Evolutionary conservation across 2,329 filamentous ascomycete species (phyloP).

Genomic region (Gyromitra esculenta): DNA sequence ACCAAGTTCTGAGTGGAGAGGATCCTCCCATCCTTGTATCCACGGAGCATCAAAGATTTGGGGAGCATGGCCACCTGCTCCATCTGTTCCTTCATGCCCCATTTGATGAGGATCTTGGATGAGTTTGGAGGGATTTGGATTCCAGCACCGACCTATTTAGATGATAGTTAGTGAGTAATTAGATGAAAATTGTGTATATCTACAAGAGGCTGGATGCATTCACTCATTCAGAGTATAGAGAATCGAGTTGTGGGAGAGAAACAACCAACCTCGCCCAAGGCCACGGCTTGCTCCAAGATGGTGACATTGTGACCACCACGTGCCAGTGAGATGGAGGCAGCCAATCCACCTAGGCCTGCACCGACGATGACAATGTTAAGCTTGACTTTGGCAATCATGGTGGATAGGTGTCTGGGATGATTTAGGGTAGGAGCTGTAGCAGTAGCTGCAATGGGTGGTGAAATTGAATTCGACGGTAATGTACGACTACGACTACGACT

Average conservation of each 20-base stretch:
- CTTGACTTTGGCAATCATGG: constrained; percentile 29
- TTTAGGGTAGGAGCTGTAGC: not conserved
- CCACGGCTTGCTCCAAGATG: constrained; percentile 48
- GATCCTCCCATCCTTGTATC: constrained; percentile 59
- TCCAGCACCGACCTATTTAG: constrained; percentile 64
- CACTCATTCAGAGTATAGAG: not conserved
- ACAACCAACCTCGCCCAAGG: constrained; percentile 24
- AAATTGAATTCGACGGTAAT: not conserved
- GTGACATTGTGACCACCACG: constrained; percentile 64
- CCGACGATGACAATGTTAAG: constrained; percentile 62
- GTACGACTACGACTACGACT: not conserved
- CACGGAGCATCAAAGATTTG: constrained; percentile 58
- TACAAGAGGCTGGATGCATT: no score
- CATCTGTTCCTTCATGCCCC: constrained; percentile 64
- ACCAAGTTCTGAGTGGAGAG: constrained; percentile 57
- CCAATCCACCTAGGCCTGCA: constrained; percentile 65
- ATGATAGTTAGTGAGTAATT: no score
- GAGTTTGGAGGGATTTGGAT: constrained; percentile 67
- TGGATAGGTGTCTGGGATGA: constrained; percentile 5
- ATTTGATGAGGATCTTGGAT: constrained; percentile 65
- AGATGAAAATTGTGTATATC: no score
- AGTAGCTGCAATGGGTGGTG: not conserved
- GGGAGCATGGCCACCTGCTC: constrained; percentile 58
- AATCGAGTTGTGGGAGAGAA: no score
- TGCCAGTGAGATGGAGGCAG: constrained; percentile 64